Percentiles rank a stretch among this genome's conserved stretches.
These are phyloP conservation scores for Beta vulgaris DNA, from an alignment of 148 eudicot species.

Conservation along the genomic window DNA sequence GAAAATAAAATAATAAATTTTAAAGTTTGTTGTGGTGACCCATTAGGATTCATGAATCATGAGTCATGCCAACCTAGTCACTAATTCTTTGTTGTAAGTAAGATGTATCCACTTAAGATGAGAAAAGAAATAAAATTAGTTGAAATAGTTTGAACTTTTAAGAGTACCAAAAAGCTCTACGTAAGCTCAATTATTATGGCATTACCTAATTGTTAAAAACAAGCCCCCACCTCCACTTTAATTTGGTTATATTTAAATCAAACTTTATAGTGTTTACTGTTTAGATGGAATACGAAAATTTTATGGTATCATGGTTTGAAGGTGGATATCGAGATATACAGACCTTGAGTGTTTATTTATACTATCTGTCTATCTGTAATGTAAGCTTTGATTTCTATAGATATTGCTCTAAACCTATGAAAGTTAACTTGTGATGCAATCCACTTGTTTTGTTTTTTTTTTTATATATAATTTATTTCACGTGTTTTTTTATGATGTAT, in stretches of 20 bases:
- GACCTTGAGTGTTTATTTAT: too few relatives aligned
- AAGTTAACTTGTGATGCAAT: too few relatives aligned
- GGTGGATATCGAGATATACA: neutral
- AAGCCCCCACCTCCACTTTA: neutral
- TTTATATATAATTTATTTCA: too few relatives aligned
- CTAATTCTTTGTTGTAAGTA: constrained; percentile 10
- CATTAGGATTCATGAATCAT: neutral
- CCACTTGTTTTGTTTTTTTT: too few relatives aligned
- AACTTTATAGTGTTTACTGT: too few relatives aligned
- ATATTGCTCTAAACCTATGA: too few relatives aligned
- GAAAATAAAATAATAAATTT: too few relatives aligned
- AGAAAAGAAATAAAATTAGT: neutral
- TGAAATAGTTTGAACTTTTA: neutral
- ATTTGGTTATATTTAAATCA: neutral
- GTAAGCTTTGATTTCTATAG: too few relatives aligned
- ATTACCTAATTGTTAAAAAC: neutral
- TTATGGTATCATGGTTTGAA: too few relatives aligned
- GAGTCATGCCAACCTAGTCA: constrained; percentile 2
- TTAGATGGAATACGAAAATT: too few relatives aligned
- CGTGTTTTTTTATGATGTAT: too few relatives aligned
- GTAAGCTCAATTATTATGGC: constrained; percentile 15
- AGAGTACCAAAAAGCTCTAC: neutral
- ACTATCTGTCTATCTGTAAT: too few relatives aligned
- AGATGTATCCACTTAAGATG: neutral
- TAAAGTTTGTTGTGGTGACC: neutral